Evolutionary conservation across 108 stramenopile species (phyloP).

Genomic region (Mediolabrus comicus): DNA sequence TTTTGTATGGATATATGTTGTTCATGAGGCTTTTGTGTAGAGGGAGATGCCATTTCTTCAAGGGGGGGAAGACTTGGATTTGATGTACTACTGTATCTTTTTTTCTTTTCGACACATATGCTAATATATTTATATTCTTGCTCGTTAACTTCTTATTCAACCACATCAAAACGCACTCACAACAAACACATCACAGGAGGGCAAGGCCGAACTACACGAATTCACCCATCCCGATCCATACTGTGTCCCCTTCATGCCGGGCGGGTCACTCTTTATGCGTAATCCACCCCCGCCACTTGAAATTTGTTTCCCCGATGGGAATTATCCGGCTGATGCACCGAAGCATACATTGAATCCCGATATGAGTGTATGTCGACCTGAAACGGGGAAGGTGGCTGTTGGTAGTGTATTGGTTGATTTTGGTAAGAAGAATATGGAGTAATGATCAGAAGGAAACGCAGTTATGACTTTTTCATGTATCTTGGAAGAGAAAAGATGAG

Average conservation of each 20-base stretch:
- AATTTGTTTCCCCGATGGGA: conserved; percentile 93
- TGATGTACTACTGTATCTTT: not conserved
- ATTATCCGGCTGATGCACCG: conserved; percentile 82
- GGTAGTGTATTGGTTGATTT: conserved; percentile 89
- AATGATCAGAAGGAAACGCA: no score
- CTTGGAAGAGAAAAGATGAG: not conserved
- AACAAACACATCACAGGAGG: conserved; percentile 48
- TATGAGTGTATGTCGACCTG: conserved; percentile 76
- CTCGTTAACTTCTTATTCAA: not conserved
- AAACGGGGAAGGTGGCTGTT: conserved; percentile 70
- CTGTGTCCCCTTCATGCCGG: conserved; percentile 93
- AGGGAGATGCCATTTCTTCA: no score
- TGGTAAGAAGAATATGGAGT: conserved; percentile 92
- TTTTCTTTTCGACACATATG: not conserved
- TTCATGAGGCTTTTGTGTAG: no score
- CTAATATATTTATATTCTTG: not conserved
- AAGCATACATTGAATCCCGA: conserved; percentile 83
- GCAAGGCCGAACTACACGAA: conserved; percentile 70
- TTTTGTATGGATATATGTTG: no score
- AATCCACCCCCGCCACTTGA: conserved; percentile 92
- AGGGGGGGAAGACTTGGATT: not conserved
- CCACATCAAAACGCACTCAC: not conserved
- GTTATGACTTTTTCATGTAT: no score
- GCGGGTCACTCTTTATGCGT: conserved; percentile 97
- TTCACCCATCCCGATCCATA: conserved; percentile 92